Percentiles rank a stretch among this genome's conserved stretches.
Conservation (phyloP, 352 stramenopile genomes). For the Phytopythium ostracodes region DNA sequence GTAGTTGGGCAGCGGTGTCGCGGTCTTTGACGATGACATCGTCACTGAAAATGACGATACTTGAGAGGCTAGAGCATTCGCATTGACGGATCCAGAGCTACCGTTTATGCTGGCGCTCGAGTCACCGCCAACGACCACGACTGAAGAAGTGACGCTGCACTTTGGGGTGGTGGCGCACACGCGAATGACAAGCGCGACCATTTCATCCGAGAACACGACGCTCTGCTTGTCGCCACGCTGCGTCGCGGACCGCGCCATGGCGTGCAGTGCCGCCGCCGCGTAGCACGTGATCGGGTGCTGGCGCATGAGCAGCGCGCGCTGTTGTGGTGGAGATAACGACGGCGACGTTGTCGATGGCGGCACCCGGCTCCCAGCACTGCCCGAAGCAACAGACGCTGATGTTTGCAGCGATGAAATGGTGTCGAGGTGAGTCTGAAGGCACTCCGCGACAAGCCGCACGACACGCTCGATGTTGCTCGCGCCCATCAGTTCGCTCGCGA, state of each 20-base stretch:
- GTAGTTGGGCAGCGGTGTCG: not conserved
- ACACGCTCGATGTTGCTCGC: conserved; percentile 54
- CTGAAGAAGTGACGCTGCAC: conserved; percentile 1
- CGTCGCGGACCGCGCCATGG: conserved; percentile 45
- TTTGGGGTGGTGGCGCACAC: conserved; percentile 25
- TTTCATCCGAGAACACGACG: conserved; percentile 35
- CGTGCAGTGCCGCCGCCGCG: conserved; percentile 43
- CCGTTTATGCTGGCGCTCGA: not conserved
- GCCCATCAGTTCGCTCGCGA: conserved; percentile 62
- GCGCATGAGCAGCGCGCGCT: conserved; percentile 22
- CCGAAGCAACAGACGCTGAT: not conserved
- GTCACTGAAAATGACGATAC: not conserved
- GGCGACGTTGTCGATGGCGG: not conserved
- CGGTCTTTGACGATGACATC: not conserved
- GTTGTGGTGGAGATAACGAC: conserved; percentile 1
- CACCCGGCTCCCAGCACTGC: not conserved
- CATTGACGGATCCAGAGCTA: not conserved
- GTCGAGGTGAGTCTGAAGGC: conserved; percentile 26
- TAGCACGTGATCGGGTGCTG: conserved; percentile 43
- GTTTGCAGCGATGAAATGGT: not conserved
- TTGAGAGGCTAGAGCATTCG: not conserved
- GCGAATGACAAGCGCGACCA: conserved; percentile 38
- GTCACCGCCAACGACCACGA: too few relatives aligned
- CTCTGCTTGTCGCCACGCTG: conserved; percentile 50
- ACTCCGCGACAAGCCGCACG: conserved; percentile 45